Base-by-base conservation (phyloP, 306 rosid genomes). In the Casuarina equisetifolia region DNA sequence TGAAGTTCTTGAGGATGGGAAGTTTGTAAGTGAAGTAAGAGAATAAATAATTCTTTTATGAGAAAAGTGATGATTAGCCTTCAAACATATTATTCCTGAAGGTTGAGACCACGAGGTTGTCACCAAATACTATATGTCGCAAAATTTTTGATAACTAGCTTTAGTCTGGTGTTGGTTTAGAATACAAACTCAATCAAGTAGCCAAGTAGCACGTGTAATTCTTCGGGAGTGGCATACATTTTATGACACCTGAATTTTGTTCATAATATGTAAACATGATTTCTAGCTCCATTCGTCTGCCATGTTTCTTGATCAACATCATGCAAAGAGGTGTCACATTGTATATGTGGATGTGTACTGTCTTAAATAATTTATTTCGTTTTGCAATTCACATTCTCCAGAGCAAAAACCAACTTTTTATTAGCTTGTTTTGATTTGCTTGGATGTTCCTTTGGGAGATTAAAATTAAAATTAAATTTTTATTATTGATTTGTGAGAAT, bases 141-240 rank as follows among this genome's bases (percentile, higher is more conserved):
- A 61, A 61, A 35, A 10, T 1, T 61, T 12, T 35, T 42, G 11
- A 35, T 0, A 13, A 61, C 36, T 10, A 61, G 57, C 19, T 52
- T 52, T 16, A 52, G 17, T 52, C 9, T 36, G 12, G 44, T 36
- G 43, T 62, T 15, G 64, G 63, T 2, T 12, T 16, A 4, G 40
- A 35, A 25, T 2, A 6, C 10, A 36, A 61, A 35, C 67, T 10
- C 11, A 61, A 35, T 61, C 5, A 11, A 7, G 43, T 35, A n/a
- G 44, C 69, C 36, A 36, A 62, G 44, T 62, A 35, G 69, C 69
- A 13, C 12, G 69, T 13, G 48, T 45, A 36, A 16, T 45, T 49
- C 48, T 43, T 61, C 44, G 49, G 70, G 53, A 82, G 62, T 58
- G 67, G 38, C 70, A 50, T 78, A 40, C 35, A 36, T 7, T 77